These are phyloP conservation scores for Penicillium sp. DNA, from an alignment of 2,329 filamentous ascomycete species.

Conservation along the genomic window DNA sequence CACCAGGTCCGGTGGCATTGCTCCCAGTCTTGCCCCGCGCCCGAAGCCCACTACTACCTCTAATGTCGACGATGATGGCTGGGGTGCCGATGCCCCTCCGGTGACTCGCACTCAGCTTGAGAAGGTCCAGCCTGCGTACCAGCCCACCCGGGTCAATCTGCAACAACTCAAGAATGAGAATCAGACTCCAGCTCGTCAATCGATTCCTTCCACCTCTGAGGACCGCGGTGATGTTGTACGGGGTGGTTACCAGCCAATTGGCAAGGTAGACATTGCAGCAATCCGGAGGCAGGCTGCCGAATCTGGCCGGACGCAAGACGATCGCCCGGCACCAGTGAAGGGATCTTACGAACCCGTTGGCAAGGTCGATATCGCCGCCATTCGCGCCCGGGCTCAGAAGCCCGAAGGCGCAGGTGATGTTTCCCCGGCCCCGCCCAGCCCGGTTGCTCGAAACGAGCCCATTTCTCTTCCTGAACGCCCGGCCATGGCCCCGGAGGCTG, in stretches of 20 bases:
- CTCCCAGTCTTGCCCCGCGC: slow-evolving; percentile 61
- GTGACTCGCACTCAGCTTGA: slow-evolving; percentile 83
- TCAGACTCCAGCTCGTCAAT: slow-evolving; percentile 53
- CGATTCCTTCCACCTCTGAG: slow-evolving; percentile 49
- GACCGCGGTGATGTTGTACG: slow-evolving; percentile 65
- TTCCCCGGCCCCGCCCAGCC: slow-evolving; percentile 26
- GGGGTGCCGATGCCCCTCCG: slow-evolving; percentile 91
- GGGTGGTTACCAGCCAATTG: slow-evolving; percentile 88
- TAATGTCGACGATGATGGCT: slow-evolving; percentile 78
- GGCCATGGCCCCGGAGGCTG: slow-evolving; percentile 68
- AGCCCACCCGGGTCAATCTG: slow-evolving; percentile 94
- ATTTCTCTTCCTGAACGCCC: slow-evolving; percentile 70
- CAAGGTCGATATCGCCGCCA: slow-evolving; percentile 95
- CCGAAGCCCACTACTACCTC: slow-evolving; percentile 53
- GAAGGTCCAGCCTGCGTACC: slow-evolving; percentile 89
- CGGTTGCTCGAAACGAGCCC: slow-evolving; percentile 46
- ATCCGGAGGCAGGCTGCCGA: slow-evolving; percentile 73
- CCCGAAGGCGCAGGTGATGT: slow-evolving; percentile 48
- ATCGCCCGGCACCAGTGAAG: slow-evolving; percentile 81
- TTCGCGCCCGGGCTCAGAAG: slow-evolving; percentile 77
- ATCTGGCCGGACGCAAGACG: slow-evolving; percentile 58
- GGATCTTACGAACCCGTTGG: slow-evolving; percentile 92
- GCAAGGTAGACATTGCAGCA: slow-evolving; percentile 95
- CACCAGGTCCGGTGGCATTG: slow-evolving; percentile 56
- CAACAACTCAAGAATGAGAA: slow-evolving; percentile 75